Evolutionary conservation across 2,329 filamentous ascomycete genomes (phyloP), one percentile per base, ranked within the genome.

Genomic region (Aspergillus texensis): DNA sequence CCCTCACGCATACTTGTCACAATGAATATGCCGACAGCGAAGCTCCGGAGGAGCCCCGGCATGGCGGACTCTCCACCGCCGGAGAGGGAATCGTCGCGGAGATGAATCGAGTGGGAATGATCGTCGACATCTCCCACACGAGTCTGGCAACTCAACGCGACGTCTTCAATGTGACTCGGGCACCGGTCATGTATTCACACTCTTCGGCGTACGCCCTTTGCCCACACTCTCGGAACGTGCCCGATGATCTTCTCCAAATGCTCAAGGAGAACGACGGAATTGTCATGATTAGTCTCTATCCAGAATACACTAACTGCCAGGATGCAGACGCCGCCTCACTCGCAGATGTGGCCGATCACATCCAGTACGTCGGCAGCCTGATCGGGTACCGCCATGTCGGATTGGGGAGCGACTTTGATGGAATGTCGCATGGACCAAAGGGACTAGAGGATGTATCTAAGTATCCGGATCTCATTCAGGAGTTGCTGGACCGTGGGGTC

Each of bases 241-340:
- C 80, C 1, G 79, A 82, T 57, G 77, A 79, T 57, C 74, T 82
- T 2, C 67, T 82, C 2, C 66, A 71, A 9, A 62, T 65, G 3
- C 65, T 82, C 0, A 75, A 73, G 32, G 62, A 69, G 2, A 82
- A 81, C 26, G 70, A 74, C 1, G 79, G 80, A 0, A 72, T 82
- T 8, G 69, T 81, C 11, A 82, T 81, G 79, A 72, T 77, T 0
- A 74, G 71, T 58, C 77, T 68, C 60, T 75, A 66, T 66, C 72
- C 68, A 62, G 71, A 67, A 24, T 71, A 4, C 12, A 48, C 45
- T 9, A 24, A 48, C n/a, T n/a, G n/a, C 24, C n/a, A 10, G 8
- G 52, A 70, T 57, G 70, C 73, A 75, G 34, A 41, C 12, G 48
- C 8, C 10, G 58, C 32, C 9, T 32, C 70, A 4, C 73, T 79